A percentile compares a stretch with the other conserved stretches of the same genome.
Evolutionary conservation across 176 grass and related monocot genomes (phyloP).

Genomic region (Hyparrhenia diplandra): DNA sequence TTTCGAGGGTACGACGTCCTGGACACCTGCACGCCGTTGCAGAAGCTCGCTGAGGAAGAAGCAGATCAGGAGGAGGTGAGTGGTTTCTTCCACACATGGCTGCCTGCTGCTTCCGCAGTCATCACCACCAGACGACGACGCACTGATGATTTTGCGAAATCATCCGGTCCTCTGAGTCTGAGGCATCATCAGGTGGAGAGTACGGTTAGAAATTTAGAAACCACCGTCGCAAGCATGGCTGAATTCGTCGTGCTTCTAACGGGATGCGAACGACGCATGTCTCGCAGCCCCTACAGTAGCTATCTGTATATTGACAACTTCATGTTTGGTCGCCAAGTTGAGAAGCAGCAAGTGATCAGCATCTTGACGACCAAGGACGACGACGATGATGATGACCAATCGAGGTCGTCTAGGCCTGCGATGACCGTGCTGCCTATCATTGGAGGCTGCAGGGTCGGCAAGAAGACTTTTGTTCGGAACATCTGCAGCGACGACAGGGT

Average conservation of each 20-base stretch:
- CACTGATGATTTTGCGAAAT: too few species aligned
- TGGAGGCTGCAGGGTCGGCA: constrained; percentile 10
- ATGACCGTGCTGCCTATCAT: constrained; percentile 6
- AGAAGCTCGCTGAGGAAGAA: neutral
- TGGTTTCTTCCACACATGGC: too few species aligned
- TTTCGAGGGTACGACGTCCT: constrained; percentile 6
- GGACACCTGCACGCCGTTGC: neutral
- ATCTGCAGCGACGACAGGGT: constrained; percentile 9
- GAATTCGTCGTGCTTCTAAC: neutral
- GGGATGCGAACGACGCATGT: constrained; percentile 8
- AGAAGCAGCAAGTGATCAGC: constrained; percentile 15
- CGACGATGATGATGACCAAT: too few species aligned
- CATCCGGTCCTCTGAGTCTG: neutral
- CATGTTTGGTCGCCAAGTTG: constrained; percentile 24
- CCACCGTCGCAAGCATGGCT: neutral
- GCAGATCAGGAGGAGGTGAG: neutral
- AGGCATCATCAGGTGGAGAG: neutral
- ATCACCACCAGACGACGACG: neutral
- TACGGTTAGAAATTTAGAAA: neutral
- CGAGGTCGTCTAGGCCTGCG: too few species aligned
- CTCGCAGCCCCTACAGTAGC: neutral
- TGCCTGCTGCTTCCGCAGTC: too few species aligned
- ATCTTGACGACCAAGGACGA: neutral
- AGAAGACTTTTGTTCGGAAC: constrained; percentile 16
- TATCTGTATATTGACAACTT: constrained; percentile 27